phyloP scores from a whole-genome alignment of 78 protist species.

The Dictyostelium firmibasis region DNA sequence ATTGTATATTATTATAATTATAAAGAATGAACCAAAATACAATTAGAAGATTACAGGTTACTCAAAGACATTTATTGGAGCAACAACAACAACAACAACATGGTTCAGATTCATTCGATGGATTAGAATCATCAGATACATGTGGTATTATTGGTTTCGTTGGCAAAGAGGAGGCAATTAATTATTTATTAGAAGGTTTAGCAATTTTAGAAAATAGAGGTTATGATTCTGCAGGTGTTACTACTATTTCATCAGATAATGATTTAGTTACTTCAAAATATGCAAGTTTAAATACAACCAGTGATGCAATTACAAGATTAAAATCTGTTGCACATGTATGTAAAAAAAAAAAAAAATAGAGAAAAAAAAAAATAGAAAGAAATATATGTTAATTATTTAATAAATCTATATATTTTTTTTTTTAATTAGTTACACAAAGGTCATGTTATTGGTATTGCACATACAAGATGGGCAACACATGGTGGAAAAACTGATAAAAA shows the following conservation, averaged over 20 bases:
- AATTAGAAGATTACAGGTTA: conserved; percentile 71
- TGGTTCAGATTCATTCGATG: background rate
- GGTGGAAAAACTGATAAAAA: conserved; percentile 83
- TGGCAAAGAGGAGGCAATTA: conserved; percentile 73
- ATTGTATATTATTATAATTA: background rate
- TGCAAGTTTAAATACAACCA: conserved; percentile 77
- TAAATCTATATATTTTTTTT: background rate
- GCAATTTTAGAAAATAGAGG: conserved; percentile 79
- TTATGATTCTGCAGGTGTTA: conserved; percentile 79
- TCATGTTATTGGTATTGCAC: conserved; percentile 80
- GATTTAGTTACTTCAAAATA: conserved; percentile 74
- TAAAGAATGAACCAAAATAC: conserved; percentile 6
- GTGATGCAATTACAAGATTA: conserved; percentile 75
- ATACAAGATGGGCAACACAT: conserved; percentile 89
- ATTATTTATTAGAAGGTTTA: conserved; percentile 70
- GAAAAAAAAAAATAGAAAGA: background rate
- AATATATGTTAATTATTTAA: background rate
- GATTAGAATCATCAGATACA: conserved; percentile 34
- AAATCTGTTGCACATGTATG: conserved; percentile 67
- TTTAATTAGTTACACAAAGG: conserved; percentile 72
- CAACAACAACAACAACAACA: background rate
- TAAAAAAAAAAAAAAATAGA: background rate
- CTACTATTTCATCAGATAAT: conserved; percentile 57
- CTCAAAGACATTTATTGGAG: conserved; percentile 41
- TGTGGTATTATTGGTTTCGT: conserved; percentile 81